phyloP scores from a whole-genome alignment of 1,139 yeast genomes.

The Candida mesenterica region DNA sequence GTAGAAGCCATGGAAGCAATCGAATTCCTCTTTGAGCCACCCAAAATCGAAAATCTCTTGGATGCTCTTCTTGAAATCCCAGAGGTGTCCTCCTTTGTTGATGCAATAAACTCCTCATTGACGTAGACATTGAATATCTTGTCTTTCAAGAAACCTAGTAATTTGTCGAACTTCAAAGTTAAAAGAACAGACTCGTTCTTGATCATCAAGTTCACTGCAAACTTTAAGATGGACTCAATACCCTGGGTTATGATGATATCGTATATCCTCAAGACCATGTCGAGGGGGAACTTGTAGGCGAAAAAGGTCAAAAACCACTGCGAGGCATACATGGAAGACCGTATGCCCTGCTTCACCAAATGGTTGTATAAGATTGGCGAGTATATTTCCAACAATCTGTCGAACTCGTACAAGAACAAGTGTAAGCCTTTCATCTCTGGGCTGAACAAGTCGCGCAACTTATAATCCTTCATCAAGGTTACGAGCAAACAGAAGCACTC shows the following conservation, averaged over 20 bases:
- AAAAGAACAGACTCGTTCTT: slow-evolving; percentile 62
- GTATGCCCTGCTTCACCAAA: slow-evolving; percentile 77
- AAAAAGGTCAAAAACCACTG: slow-evolving; percentile 96
- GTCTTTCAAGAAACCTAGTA: slow-evolving; percentile 75
- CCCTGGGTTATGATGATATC: slow-evolving; percentile 91
- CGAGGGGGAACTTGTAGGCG: slow-evolving; percentile 89
- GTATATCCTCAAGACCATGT: slow-evolving; percentile 75
- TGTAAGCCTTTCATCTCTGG: slow-evolving; percentile 96
- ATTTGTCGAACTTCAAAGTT: slow-evolving; percentile 66
- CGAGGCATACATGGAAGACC: slow-evolving; percentile 90
- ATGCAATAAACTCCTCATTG: slow-evolving; percentile 35
- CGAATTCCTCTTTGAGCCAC: slow-evolving; percentile 18
- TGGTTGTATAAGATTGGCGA: slow-evolving; percentile 73
- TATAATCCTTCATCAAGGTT: slow-evolving; percentile 80
- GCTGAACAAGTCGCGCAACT: slow-evolving; percentile 69
- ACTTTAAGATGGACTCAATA: slow-evolving; percentile 73
- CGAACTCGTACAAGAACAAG: slow-evolving; percentile 82
- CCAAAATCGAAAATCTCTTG: slow-evolving; percentile 20
- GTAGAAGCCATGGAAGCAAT: slow-evolving; percentile 10
- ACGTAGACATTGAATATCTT: slow-evolving; percentile 71
- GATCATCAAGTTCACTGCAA: slow-evolving; percentile 75
- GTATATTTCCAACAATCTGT: slow-evolving; percentile 69
- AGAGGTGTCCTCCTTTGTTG: slow-evolving; percentile 16
- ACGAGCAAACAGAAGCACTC: slow-evolving; percentile 85
- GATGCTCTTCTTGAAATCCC: slow-evolving; percentile 15